Percentiles rank a stretch among this genome's conserved stretches.
Evolutionary conservation across 192 early-diverging fungal species (phyloP).

Genomic region (Coemansia sp.): DNA sequence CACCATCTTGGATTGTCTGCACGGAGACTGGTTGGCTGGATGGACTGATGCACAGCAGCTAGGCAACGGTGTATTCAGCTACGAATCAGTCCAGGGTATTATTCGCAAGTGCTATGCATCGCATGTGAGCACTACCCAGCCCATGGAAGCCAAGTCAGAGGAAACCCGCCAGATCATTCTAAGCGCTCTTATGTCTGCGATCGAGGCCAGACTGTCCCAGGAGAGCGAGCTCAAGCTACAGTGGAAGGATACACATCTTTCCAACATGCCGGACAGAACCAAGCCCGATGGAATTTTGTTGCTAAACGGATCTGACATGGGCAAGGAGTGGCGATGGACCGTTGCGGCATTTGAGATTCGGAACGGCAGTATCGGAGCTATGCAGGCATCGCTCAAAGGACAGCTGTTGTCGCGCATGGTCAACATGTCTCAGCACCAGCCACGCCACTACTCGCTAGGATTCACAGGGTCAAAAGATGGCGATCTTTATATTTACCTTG

Average conservation of each 20-base stretch:
- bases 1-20: background rate
- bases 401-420: background rate
- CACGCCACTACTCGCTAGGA: background rate
- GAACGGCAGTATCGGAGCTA: background rate
- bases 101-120: background rate
- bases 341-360: background rate
- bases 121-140: background rate
- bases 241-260: background rate
- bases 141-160: background rate
- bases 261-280: background rate
- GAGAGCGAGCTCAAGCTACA: background rate
- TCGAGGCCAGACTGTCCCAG: background rate
- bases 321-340: background rate
- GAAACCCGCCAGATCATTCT: background rate
- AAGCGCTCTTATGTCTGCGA: background rate
- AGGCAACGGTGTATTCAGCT: background rate
- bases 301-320: background rate
- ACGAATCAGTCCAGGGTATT: background rate
- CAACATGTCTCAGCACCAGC: background rate
- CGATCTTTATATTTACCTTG: background rate
- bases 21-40: background rate
- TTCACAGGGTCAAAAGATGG: background rate
- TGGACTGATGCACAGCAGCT: background rate
- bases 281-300: background rate
- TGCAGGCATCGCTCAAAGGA: background rate